These are phyloP conservation scores for Wickerhamomyces queroliae DNA, from an alignment of 805 yeast species.

Conservation along the genomic window DNA sequence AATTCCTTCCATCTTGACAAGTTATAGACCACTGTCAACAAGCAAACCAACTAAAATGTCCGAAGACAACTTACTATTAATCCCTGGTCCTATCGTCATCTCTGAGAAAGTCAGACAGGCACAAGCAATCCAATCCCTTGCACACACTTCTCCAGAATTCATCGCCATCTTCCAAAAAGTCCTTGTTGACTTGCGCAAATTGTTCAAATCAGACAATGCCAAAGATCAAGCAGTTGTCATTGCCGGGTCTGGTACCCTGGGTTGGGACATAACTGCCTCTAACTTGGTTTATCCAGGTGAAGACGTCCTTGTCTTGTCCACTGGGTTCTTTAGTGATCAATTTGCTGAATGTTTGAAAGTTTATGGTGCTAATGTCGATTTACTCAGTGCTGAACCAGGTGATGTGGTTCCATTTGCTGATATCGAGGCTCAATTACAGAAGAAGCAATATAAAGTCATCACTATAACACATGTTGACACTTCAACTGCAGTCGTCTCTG, in stretches of 20 bases:
- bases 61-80: slow-evolving; percentile 41
- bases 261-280: slow-evolving; percentile 88
- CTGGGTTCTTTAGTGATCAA: slow-evolving; percentile 85
- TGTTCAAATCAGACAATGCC: slow-evolving; percentile 65
- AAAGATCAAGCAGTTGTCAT: slow-evolving; percentile 76
- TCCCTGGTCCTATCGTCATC: slow-evolving; percentile 87
- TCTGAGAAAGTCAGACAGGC: slow-evolving; percentile 75
- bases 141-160: slow-evolving; percentile 89
- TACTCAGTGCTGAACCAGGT: slow-evolving; percentile 67
- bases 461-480: slow-evolving; percentile 96
- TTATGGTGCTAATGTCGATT: slow-evolving; percentile 75
- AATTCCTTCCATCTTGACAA: too few relatives aligned
- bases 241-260: slow-evolving; percentile 90
- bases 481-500: slow-evolving; percentile 85
- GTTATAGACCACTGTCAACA: too few relatives aligned
- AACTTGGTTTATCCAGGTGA: slow-evolving; percentile 67
- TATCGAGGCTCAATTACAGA: slow-evolving; percentile 49
- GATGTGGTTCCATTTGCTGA: slow-evolving; percentile 52
- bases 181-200: slow-evolving; percentile 58
- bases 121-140: slow-evolving; percentile 75
- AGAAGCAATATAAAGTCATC: slow-evolving; percentile 54
- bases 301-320: slow-evolving; percentile 72
- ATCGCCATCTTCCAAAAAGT: slow-evolving; percentile 65
- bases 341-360: slow-evolving; percentile 70
- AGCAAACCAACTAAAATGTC: slow-evolving; percentile 7